phyloP scores from a whole-genome alignment of 495 filamentous ascomycete species.

The Penicillium salamii region DNA sequence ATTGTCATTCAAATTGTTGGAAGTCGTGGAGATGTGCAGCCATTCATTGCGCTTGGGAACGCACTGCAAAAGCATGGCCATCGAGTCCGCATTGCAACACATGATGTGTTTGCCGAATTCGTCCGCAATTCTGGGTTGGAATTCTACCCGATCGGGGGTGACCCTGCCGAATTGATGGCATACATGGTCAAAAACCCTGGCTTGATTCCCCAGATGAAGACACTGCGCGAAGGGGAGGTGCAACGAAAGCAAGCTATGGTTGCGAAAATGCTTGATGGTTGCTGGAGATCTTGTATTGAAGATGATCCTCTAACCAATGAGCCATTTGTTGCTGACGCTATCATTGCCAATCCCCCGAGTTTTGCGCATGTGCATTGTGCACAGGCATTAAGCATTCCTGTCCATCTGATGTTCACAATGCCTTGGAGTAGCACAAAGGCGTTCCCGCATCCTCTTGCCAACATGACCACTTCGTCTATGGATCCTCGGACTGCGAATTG shows the following conservation, averaged over 20 bases:
- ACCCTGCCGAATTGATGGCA: slow-evolving; percentile 56
- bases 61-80: background rate
- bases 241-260: background rate
- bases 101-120: slow-evolving; percentile 47
- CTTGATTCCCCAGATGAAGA: slow-evolving; percentile 32
- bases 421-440: slow-evolving; percentile 54
- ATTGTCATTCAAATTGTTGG: slow-evolving; percentile 1
- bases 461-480: slow-evolving; percentile 45
- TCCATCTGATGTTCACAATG: slow-evolving; percentile 69
- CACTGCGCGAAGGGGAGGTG: background rate
- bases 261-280: slow-evolving; percentile 5
- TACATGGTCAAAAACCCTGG: slow-evolving; percentile 46
- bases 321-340: slow-evolving; percentile 64
- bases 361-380: slow-evolving; percentile 67
- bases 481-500: slow-evolving; percentile 51
- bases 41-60: background rate
- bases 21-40: background rate
- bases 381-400: slow-evolving; percentile 56
- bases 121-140: slow-evolving; percentile 49
- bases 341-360: slow-evolving; percentile 66
- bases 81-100: background rate
- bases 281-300: slow-evolving; percentile 1
- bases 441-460: slow-evolving; percentile 58
- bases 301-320: slow-evolving; percentile 2
- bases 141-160: slow-evolving; percentile 57